Percentiles rank a stretch among this genome's conserved stretches.
phyloP scores from a whole-genome alignment of 805 yeast genomes.

The Phaffomyces thermotolerans region DNA sequence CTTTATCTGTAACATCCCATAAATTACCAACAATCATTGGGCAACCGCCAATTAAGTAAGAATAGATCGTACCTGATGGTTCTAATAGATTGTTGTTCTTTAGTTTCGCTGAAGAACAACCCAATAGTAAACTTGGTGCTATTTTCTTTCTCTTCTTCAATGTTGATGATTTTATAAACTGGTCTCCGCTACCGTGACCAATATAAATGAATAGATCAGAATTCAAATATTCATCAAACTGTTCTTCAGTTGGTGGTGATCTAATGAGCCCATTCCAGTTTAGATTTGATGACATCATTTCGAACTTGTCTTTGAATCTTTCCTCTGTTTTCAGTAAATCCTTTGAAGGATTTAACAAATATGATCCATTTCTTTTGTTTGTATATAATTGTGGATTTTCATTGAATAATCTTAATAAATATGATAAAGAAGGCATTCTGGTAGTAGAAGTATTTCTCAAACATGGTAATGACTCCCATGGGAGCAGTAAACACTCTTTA shows the following conservation, averaged over 20 bases:
- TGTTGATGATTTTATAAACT: slow-evolving; percentile 52
- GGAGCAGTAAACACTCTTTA: slow-evolving; percentile 57
- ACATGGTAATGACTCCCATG: slow-evolving; percentile 81
- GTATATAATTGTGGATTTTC: slow-evolving; percentile 14
- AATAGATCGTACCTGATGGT: slow-evolving; percentile 68
- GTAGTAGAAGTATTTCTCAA: slow-evolving; percentile 52
- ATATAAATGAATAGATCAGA: slow-evolving; percentile 61
- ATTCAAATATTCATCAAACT: slow-evolving; percentile 37
- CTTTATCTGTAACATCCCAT: slow-evolving; percentile 98
- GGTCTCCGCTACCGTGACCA: slow-evolving; percentile 98
- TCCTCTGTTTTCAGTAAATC: slow-evolving; percentile 66
- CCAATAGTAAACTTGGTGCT: slow-evolving; percentile 66
- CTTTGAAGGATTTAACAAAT: slow-evolving; percentile 74
- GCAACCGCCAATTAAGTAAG: slow-evolving; percentile 73
- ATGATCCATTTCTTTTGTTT: slow-evolving; percentile 36
- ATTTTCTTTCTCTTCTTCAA: slow-evolving; percentile 37
- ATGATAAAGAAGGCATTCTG: slow-evolving; percentile 61
- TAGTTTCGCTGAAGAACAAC: slow-evolving; percentile 83
- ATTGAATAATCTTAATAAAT: slow-evolving; percentile 34
- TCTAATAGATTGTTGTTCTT: slow-evolving; percentile 52
- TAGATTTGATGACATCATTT: slow-evolving; percentile 18
- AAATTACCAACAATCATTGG: slow-evolving; percentile 79
- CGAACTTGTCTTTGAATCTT: slow-evolving; percentile 41
- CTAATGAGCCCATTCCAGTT: slow-evolving; percentile 53
- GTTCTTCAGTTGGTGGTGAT: slow-evolving; percentile 47